These are phyloP conservation scores for Sideroxylon spinosum DNA, from an alignment of 179 eudicot genomes.

Conservation along the genomic window DNA sequence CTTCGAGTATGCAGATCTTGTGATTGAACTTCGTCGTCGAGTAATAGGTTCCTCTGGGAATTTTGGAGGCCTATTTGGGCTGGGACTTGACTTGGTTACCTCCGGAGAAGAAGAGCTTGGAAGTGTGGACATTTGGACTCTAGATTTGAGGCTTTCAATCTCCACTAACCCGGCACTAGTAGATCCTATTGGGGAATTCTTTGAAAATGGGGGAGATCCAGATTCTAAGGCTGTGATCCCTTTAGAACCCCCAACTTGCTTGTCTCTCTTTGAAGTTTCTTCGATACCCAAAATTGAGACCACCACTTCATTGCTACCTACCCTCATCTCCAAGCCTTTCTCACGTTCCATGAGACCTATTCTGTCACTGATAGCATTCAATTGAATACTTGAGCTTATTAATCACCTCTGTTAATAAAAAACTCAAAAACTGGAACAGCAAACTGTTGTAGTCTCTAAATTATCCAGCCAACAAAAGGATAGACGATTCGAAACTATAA, in stretches of 20 bases:
- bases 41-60: constrained; percentile 28
- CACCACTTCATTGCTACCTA: constrained; percentile 16
- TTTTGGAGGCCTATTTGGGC: constrained; percentile 34
- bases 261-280: constrained; percentile 11
- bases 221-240: background rate
- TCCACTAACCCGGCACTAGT: constrained; percentile 14
- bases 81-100: constrained; percentile 25
- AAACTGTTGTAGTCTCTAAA: background rate
- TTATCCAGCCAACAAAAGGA: background rate
- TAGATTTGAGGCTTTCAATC: constrained; percentile 16
- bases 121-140: constrained; percentile 10
- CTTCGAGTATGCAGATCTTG: constrained; percentile 44
- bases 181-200: background rate
- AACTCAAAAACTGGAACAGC: background rate
- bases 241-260: constrained; percentile 2
- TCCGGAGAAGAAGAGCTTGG: constrained; percentile 27
- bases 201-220: constrained; percentile 18
- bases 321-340: constrained; percentile 10
- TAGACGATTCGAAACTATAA: background rate
- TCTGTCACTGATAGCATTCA: constrained; percentile 8
- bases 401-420: background rate
- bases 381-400: background rate
- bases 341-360: constrained; percentile 16
- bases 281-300: constrained; percentile 27
- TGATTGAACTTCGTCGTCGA: constrained; percentile 30